These are phyloP conservation scores for Bidens hawaiensis DNA, from an alignment of 140 eudicot genomes.

Conservation along the genomic window DNA sequence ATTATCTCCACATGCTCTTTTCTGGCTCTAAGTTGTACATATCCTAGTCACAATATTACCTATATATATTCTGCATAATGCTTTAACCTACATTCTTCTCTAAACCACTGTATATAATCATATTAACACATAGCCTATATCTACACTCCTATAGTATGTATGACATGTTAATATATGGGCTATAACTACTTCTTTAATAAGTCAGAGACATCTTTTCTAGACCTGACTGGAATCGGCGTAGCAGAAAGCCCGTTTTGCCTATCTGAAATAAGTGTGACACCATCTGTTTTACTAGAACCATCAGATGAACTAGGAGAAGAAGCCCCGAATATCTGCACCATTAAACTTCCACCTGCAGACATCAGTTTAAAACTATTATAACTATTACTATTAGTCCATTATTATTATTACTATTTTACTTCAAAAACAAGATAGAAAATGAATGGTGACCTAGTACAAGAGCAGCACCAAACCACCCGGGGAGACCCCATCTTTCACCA, in stretches of 20 bases:
- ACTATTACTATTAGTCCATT: too few species aligned
- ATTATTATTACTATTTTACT: not conserved
- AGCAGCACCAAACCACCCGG: constrained; percentile 92
- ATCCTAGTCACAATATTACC: not conserved
- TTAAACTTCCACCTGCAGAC: constrained; percentile 73
- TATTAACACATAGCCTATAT: not conserved
- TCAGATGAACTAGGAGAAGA: constrained; percentile 32
- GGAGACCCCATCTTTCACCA: constrained; percentile 85
- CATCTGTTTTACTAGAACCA: constrained; percentile 15
- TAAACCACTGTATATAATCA: constrained; percentile 6
- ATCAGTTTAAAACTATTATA: constrained; percentile 13
- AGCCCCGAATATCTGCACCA: constrained; percentile 74
- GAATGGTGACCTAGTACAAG: constrained; percentile 61
- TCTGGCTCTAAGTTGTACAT: constrained; percentile 5
- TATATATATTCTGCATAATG: constrained; percentile 7
- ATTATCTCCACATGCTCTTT: not conserved
- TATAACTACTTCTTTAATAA: constrained; percentile 35
- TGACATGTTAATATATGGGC: not conserved
- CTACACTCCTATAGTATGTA: not conserved
- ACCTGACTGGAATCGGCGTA: constrained; percentile 42
- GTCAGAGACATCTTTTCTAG: constrained; percentile 38
- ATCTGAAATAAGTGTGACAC: constrained; percentile 28
- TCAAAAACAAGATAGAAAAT: not conserved
- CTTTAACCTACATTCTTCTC: constrained; percentile 14
- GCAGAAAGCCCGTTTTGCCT: constrained; percentile 36